Conservation (phyloP, 139 green algal genomes). For the Yamagishiella unicocca region DNA sequence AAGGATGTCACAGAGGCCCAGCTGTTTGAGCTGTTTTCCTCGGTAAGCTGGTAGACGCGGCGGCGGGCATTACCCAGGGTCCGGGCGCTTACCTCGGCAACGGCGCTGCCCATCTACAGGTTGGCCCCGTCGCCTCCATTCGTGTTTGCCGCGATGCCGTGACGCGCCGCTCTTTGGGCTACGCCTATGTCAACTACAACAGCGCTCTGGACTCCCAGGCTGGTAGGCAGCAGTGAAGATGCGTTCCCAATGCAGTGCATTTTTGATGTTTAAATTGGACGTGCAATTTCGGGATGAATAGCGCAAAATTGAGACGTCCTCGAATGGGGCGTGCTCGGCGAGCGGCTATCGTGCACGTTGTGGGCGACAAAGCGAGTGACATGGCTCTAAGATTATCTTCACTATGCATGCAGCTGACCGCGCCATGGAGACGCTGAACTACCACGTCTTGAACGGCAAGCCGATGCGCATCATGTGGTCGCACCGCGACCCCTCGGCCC, state of each 20-base stretch:
- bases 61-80: background rate
- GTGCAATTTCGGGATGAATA: too few relatives aligned
- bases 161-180: slow-evolving; percentile 93
- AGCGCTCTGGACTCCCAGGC: slow-evolving; percentile 82
- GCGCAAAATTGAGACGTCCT: too few relatives aligned
- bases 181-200: slow-evolving; percentile 98
- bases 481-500: slow-evolving; percentile 83
- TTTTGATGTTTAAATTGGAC: too few relatives aligned
- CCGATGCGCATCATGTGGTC: slow-evolving; percentile 97
- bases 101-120: slow-evolving; percentile 62
- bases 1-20: slow-evolving; percentile 89
- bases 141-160: slow-evolving; percentile 94
- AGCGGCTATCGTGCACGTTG: too few relatives aligned
- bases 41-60: slow-evolving; percentile 66
- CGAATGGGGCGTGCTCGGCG: too few relatives aligned
- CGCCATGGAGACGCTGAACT: slow-evolving; percentile 94
- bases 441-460: slow-evolving; percentile 84
- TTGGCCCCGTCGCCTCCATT: slow-evolving; percentile 92
- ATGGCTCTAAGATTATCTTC: too few relatives aligned
- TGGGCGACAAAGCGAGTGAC: too few relatives aligned
- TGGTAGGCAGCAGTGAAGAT: slow-evolving; percentile 64
- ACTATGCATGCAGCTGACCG: slow-evolving; percentile 79
- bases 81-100: background rate
- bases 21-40: slow-evolving; percentile 93
- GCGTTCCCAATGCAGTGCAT: too few relatives aligned